Evolutionary conservation across 106 monocot genomes (phyloP).

Genomic region (Dendrobium catenatum): DNA sequence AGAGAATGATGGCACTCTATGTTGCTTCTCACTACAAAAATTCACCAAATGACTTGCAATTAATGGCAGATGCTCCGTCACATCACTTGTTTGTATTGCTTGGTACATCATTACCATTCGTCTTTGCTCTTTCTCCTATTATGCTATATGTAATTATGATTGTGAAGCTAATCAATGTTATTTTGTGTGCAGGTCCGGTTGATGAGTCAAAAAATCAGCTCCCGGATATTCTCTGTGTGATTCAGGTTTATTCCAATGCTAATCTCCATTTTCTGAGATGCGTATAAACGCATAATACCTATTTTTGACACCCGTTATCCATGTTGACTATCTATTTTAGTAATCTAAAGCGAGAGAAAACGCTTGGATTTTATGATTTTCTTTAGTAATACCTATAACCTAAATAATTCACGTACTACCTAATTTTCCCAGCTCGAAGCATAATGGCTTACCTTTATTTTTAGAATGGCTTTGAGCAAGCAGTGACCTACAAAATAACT

Average conservation of each 20-base stretch:
- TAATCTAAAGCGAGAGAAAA: not conserved
- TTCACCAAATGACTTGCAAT: constrained; percentile 96
- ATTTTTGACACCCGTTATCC: not conserved
- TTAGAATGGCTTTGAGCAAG: not conserved
- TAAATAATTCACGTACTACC: not conserved
- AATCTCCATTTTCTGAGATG: not conserved
- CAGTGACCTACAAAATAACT: not conserved
- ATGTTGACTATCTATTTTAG: not conserved
- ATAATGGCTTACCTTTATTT: not conserved
- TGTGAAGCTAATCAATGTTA: not conserved
- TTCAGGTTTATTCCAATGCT: constrained; percentile 48
- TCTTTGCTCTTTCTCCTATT: not conserved
- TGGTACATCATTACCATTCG: constrained; percentile 35
- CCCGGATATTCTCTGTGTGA: constrained; percentile 96
- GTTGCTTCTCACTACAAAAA: constrained; percentile 99
- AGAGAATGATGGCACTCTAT: constrained; percentile 99
- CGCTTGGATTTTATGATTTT: not conserved
- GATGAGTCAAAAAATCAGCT: constrained; percentile 86
- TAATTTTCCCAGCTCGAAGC: not conserved
- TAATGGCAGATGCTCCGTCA: constrained; percentile 99
- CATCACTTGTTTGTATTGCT: constrained; percentile 98
- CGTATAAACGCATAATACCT: not conserved
- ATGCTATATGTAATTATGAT: not conserved
- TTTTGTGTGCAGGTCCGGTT: constrained; percentile 64
- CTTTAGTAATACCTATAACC: not conserved